These are phyloP conservation scores for Anisodus acutangulus DNA, from an alignment of 257 asterid genomes.

Conservation along the genomic window DNA sequence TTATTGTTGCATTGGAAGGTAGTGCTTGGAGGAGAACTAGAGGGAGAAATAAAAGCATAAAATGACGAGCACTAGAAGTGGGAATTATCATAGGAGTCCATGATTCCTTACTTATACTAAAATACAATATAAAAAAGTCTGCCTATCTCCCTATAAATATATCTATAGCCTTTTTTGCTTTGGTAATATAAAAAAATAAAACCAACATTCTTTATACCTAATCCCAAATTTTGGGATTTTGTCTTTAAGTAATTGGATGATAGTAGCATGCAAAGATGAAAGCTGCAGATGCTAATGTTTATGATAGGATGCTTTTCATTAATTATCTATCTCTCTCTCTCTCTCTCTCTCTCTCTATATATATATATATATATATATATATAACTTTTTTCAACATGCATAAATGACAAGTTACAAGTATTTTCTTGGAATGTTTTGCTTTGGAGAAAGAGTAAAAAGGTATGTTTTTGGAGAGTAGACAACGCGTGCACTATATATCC, in stretches of 20 bases:
- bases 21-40: constrained; percentile 44
- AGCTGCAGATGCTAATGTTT: constrained; percentile 39
- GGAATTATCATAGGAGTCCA: constrained; percentile 61
- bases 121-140: constrained; percentile 34
- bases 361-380: no score
- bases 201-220: constrained; percentile 35
- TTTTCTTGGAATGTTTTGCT: constrained; percentile 28
- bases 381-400: background rate
- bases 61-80: constrained; percentile 73
- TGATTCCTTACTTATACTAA: constrained; percentile 52
- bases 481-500: constrained; percentile 22
- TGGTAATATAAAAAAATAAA: background rate
- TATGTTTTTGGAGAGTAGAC: constrained; percentile 23
- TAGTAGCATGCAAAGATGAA: constrained; percentile 47
- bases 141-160: constrained; percentile 2
- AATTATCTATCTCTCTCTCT: background rate
- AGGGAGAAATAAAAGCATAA: constrained; percentile 33
- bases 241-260: constrained; percentile 45
- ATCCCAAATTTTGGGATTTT: constrained; percentile 35
- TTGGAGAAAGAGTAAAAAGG: constrained; percentile 28
- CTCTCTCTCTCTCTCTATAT: no score
- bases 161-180: background rate
- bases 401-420: background rate
- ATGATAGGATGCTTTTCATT: background rate
- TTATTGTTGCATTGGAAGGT: background rate